A percentile compares a stretch with the other conserved stretches of the same genome.
Conservation (phyloP, 2,329 filamentous ascomycete species). For the Diaporthe vaccinii region DNA sequence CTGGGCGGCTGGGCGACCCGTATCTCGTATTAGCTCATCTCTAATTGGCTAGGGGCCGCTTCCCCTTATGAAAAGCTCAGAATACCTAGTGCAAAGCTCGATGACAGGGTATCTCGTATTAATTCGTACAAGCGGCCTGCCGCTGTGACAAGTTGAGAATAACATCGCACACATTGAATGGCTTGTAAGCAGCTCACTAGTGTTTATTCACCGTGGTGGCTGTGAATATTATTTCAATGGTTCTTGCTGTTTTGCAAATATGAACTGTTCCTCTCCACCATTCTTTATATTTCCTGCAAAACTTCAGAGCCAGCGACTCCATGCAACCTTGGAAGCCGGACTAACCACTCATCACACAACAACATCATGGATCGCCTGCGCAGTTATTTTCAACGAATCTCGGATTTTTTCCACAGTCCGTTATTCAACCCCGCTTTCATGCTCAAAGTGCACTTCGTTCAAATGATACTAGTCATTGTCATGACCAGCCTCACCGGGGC, state of each 20-base stretch:
- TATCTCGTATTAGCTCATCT: neutral
- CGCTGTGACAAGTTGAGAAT: neutral
- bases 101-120: constrained; percentile 4
- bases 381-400: neutral
- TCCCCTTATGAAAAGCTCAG: neutral
- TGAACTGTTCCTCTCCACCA: neutral
- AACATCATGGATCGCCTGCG: neutral
- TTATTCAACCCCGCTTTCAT: neutral
- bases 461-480: neutral
- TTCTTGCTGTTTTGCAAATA: neutral
- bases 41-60: neutral
- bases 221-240: neutral
- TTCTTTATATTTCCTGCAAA: neutral
- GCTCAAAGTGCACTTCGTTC: constrained; percentile 3
- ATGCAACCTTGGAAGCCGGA: neutral
- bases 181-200: neutral
- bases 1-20: neutral
- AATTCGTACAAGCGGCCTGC: neutral
- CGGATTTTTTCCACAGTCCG: neutral
- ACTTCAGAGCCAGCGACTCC: neutral
- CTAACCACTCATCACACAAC: neutral
- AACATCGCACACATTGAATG: too few relatives aligned
- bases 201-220: too few relatives aligned
- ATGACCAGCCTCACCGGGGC: constrained; percentile 4
- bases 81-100: neutral